Conservation (phyloP, 176 grass and related monocot species). For the Aegilops bicornis region DNA sequence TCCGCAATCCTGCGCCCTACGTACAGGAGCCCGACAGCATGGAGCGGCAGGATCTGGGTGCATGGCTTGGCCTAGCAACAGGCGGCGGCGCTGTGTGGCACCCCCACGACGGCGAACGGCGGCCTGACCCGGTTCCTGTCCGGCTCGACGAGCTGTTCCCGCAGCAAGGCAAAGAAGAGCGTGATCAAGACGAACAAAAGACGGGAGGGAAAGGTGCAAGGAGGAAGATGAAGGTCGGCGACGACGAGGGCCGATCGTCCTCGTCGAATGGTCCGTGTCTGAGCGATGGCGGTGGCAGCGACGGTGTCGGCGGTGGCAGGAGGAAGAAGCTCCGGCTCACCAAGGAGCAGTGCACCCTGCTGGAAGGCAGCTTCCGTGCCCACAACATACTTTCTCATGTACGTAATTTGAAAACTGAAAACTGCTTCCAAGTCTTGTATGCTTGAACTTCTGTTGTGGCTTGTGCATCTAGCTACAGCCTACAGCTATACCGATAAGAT, state of each 20-base stretch:
- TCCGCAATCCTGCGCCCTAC: neutral
- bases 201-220: neutral
- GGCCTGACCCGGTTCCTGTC: neutral
- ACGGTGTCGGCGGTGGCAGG: neutral
- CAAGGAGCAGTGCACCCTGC: conserved; percentile 52
- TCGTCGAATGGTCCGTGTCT: neutral
- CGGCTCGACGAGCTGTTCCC: conserved; percentile 39
- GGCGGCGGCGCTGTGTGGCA: conserved; percentile 14
- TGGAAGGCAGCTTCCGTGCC: conserved; percentile 59
- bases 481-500: neutral
- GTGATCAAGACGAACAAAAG: neutral
- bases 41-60: conserved; percentile 43
- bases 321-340: conserved; percentile 80
- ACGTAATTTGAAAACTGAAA: neutral
- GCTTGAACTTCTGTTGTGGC: too few relatives aligned
- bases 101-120: conserved; percentile 13
- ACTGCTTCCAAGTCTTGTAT: neutral
- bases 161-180: conserved; percentile 20
- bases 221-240: neutral
- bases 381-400: conserved; percentile 67
- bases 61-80: conserved; percentile 56
- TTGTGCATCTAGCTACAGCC: too few relatives aligned
- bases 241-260: neutral
- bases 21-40: conserved; percentile 15
- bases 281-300: neutral